Conservation (phyloP, 192 early-diverging fungal species). For the Coemansia sp. region DNA sequence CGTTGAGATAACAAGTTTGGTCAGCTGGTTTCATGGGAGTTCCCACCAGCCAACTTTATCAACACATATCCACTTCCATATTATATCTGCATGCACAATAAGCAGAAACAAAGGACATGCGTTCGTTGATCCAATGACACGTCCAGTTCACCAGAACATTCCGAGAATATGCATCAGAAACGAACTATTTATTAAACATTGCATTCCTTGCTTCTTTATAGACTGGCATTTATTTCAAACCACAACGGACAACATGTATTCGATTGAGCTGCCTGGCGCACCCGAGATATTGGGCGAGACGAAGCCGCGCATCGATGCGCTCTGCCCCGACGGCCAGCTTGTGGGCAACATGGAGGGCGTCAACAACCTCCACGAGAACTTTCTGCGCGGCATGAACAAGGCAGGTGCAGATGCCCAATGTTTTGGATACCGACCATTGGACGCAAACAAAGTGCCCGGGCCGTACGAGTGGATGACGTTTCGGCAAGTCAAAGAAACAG, state of each 20-base stretch:
- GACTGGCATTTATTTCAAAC: background rate
- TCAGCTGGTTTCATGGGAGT: too few species aligned
- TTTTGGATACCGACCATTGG: conserved; percentile 39
- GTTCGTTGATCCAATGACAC: too few species aligned
- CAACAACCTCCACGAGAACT: conserved; percentile 50
- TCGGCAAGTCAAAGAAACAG: conserved; percentile 59
- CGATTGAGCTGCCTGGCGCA: conserved; percentile 37
- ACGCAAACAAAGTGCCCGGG: conserved; percentile 56
- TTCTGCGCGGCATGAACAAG: conserved; percentile 37
- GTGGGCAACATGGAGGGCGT: conserved; percentile 33
- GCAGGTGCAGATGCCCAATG: conserved; percentile 36
- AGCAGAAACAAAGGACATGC: too few species aligned
- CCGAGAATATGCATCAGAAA: too few species aligned
- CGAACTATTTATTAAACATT: background rate
- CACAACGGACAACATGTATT: conserved; percentile 5
- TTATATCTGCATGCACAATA: too few species aligned
- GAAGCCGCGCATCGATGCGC: conserved; percentile 43
- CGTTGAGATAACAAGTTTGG: too few species aligned
- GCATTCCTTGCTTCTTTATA: background rate
- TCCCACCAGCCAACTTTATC: too few species aligned
- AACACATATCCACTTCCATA: too few species aligned
- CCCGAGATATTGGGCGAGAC: conserved; percentile 36
- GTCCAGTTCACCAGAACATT: too few species aligned
- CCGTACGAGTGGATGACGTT: conserved; percentile 78
- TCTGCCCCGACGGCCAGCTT: conserved; percentile 23